phyloP scores from a whole-genome alignment of 179 eudicot species.

The Beta macrorhiza region DNA sequence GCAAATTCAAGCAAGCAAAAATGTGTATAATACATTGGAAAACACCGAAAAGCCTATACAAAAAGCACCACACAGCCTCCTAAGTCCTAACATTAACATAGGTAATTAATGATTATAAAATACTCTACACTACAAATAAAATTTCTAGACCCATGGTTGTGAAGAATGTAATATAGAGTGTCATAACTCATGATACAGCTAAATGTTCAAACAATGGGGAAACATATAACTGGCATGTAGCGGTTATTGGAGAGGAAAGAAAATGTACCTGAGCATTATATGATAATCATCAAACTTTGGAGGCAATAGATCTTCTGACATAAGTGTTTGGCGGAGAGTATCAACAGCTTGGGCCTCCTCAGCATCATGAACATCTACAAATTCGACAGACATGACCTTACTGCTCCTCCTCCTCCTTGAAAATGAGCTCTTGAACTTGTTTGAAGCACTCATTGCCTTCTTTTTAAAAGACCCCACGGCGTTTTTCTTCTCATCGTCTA shows the following conservation, averaged over 20 bases:
- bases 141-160: background rate
- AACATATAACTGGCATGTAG: background rate
- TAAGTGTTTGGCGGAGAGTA: constrained; percentile 51
- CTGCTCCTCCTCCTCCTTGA: constrained; percentile 61
- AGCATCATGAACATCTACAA: constrained; percentile 59
- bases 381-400: constrained; percentile 53
- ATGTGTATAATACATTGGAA: background rate
- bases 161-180: background rate
- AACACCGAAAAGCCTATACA: background rate
- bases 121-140: too few relatives aligned
- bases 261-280: constrained; percentile 51
- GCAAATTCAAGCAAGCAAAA: background rate
- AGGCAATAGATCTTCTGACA: constrained; percentile 51
- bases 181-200: background rate
- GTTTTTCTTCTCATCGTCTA: constrained; percentile 48
- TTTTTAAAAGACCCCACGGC: constrained; percentile 50
- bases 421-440: constrained; percentile 56
- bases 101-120: too few relatives aligned
- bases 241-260: background rate
- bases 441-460: constrained; percentile 51
- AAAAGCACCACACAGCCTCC: background rate
- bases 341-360: constrained; percentile 59
- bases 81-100: background rate
- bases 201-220: too few relatives aligned
- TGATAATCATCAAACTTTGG: constrained; percentile 62